Percentiles rank a stretch among this genome's conserved stretches.
Evolutionary conservation across 441 rosid species (phyloP).

Genomic region (Populus tomentosa): DNA sequence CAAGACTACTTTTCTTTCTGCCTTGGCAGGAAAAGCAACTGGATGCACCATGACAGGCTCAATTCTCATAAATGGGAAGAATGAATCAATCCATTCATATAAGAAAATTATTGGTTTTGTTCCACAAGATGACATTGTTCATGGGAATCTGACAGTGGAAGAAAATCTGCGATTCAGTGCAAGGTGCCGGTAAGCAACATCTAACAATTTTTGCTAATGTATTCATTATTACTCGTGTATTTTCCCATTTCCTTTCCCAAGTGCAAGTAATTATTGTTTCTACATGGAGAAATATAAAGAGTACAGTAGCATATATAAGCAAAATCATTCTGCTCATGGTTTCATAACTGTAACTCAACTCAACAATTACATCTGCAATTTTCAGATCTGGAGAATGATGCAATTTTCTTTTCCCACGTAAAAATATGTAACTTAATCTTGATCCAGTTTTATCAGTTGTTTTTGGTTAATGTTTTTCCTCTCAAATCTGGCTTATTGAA

Average conservation of each 20-base stretch:
- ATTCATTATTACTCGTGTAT: slow-evolving; percentile 6
- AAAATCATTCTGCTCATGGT: background rate
- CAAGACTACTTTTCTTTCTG: slow-evolving; percentile 84
- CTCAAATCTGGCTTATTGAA: background rate
- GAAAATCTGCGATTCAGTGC: slow-evolving; percentile 97
- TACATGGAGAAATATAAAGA: background rate
- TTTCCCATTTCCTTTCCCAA: background rate
- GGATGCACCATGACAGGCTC: slow-evolving; percentile 62
- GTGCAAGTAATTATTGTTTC: background rate
- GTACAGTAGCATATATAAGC: background rate
- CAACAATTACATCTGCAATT: background rate
- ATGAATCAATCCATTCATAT: slow-evolving; percentile 70
- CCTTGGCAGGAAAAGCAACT: slow-evolving; percentile 73
- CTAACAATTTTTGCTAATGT: slow-evolving; percentile 2
- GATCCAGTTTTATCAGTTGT: background rate
- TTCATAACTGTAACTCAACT: background rate
- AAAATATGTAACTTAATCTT: background rate
- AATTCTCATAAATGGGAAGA: slow-evolving; percentile 71
- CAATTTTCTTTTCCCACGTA: background rate
- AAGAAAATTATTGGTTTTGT: slow-evolving; percentile 92
- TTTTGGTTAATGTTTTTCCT: background rate
- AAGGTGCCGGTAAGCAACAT: slow-evolving; percentile 59
- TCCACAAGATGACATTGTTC: slow-evolving; percentile 96
- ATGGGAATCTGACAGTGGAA: slow-evolving; percentile 94
- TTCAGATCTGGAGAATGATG: background rate